Percentiles rank a stretch among this genome's conserved stretches.
These are phyloP conservation scores for Chytridium lagenaria DNA, from an alignment of 371 early-diverging fungal species.

Conservation along the genomic window DNA sequence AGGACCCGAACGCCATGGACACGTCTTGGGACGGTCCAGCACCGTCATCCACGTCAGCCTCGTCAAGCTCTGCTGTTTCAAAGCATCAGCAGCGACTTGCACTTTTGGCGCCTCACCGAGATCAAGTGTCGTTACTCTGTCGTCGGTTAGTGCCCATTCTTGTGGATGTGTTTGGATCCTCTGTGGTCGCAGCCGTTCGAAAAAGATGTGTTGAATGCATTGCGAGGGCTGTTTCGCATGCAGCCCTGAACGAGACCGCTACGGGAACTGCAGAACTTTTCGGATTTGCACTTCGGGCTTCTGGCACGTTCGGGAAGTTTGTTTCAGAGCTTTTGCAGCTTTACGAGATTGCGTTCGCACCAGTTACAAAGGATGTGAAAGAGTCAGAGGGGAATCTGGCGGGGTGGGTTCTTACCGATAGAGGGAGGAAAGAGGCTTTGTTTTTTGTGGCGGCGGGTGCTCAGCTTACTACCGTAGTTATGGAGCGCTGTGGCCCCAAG, in stretches of 20 bases:
- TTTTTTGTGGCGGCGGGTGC: conserved; percentile 43
- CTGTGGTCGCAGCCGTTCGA: conserved; percentile 43
- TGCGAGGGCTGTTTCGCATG: conserved; percentile 44
- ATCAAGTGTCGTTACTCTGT: conserved; percentile 22
- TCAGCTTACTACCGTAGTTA: conserved; percentile 40
- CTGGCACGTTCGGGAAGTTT: conserved; percentile 50
- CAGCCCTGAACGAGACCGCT: too few species aligned
- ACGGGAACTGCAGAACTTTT: conserved; percentile 18
- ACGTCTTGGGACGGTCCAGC: too few species aligned
- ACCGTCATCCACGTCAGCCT: not conserved
- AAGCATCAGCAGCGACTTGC: conserved; percentile 19
- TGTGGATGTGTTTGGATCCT: conserved; percentile 52
- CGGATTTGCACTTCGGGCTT: conserved; percentile 11
- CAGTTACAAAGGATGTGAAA: not conserved
- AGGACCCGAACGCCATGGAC: too few species aligned
- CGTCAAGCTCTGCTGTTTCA: not conserved
- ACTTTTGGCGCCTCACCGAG: conserved; percentile 30
- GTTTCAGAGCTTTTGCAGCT: conserved; percentile 46
- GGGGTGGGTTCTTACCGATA: not conserved
- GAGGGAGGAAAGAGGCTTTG: conserved; percentile 44
- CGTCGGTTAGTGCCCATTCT: conserved; percentile 42
- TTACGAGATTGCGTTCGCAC: conserved; percentile 33
- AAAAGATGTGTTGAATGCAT: conserved; percentile 46
- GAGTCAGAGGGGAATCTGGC: not conserved
- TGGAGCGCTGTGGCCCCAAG: conserved; percentile 39